Evolutionary conservation across 2,329 filamentous ascomycete species (phyloP).

Genomic region (Mariannaea elegans): DNA sequence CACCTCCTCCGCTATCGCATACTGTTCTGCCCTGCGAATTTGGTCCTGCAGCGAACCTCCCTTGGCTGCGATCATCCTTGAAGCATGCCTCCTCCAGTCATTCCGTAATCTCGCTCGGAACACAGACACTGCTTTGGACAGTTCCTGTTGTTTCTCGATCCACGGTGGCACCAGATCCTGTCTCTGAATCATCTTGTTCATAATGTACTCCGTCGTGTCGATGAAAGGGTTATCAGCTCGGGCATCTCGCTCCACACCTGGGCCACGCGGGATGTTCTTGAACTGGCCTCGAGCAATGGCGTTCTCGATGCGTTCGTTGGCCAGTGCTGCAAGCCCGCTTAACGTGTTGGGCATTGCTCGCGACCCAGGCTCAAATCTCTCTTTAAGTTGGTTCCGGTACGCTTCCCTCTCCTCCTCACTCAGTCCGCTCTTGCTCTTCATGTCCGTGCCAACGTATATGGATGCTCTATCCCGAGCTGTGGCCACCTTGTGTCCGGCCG

Average conservation of each 20-base stretch:
- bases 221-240: conserved; percentile 88
- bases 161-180: conserved; percentile 96
- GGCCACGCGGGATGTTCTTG: conserved; percentile 81
- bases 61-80: conserved; percentile 77
- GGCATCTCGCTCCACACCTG: conserved; percentile 81
- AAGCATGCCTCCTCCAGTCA: conserved; percentile 87
- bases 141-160: conserved; percentile 98
- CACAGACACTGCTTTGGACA: conserved; percentile 71
- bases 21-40: conserved; percentile 74
- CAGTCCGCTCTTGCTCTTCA: conserved; percentile 60
- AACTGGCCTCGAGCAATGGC: conserved; percentile 94
- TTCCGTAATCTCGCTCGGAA: conserved; percentile 80
- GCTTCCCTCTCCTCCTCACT: conserved; percentile 78
- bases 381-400: conserved; percentile 76
- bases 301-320: conserved; percentile 92
- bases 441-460: conserved; percentile 59
- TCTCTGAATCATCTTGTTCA: conserved; percentile 98
- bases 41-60: conserved; percentile 81
- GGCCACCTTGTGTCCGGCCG: conserved; percentile 58
- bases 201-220: conserved; percentile 95
- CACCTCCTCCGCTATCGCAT: conserved; percentile 77
- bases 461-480: conserved; percentile 66
- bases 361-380: conserved; percentile 79
- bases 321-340: conserved; percentile 80
- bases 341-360: conserved; percentile 79